These are phyloP conservation scores for Boletellus ananas DNA, from an alignment of 768 basidiomycete genomes.

Conservation along the genomic window DNA sequence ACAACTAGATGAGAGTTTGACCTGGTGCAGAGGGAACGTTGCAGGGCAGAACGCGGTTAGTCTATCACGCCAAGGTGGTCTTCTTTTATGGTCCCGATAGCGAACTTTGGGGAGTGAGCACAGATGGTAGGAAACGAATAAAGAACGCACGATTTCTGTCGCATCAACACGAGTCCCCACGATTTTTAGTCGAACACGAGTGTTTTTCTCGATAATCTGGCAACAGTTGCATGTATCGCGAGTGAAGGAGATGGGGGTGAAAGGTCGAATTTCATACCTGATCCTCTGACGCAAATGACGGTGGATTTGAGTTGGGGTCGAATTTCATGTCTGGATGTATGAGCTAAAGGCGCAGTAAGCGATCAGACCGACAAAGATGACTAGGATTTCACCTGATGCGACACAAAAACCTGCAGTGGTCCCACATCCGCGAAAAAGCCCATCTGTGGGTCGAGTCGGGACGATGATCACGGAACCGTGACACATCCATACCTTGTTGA, in stretches of 20 bases:
- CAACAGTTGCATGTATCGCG: not conserved
- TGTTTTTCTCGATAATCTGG: slow-evolving; percentile 91
- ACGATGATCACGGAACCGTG: not conserved
- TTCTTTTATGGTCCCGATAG: slow-evolving; percentile 97
- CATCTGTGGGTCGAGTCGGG: slow-evolving; percentile 58
- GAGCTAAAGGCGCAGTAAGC: slow-evolving; percentile 48
- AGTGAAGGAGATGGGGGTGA: not conserved
- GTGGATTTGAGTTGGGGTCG: slow-evolving; percentile 96
- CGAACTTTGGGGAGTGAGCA: slow-evolving; percentile 57
- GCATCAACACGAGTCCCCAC: slow-evolving; percentile 98
- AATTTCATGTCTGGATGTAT: slow-evolving; percentile 93
- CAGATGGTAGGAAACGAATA: not conserved
- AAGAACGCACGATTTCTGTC: slow-evolving; percentile 82
- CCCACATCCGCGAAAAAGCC: slow-evolving; percentile 98
- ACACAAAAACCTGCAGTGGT: slow-evolving; percentile 91
- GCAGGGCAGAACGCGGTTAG: slow-evolving; percentile 29
- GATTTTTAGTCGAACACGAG: slow-evolving; percentile 88
- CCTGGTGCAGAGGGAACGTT: not conserved
- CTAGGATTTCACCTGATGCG: slow-evolving; percentile 71
- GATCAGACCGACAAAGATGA: not conserved
- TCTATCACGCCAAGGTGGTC: slow-evolving; percentile 95
- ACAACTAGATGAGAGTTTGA: slow-evolving; percentile 4
- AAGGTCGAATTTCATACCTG: slow-evolving; percentile 60
- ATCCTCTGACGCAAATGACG: slow-evolving; percentile 88
- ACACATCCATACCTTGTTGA: slow-evolving; percentile 69